phyloP scores from a whole-genome alignment of 2,329 filamentous ascomycete genomes.

The Botryotinia calthae region DNA sequence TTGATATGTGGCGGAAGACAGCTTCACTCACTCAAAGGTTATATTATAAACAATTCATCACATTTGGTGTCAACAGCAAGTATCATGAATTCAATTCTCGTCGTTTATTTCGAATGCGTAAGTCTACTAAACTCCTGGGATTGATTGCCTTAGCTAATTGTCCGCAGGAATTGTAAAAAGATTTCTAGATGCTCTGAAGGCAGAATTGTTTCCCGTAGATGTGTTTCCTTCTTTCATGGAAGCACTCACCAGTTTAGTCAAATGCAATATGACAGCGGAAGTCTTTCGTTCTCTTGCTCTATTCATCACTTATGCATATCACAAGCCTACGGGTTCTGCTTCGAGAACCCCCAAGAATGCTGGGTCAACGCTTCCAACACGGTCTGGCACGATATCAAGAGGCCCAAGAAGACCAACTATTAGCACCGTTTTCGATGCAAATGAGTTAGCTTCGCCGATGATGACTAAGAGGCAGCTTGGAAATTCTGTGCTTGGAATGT shows the following conservation, averaged over 20 bases:
- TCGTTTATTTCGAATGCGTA: slow-evolving; percentile 85
- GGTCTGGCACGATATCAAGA: slow-evolving; percentile 39
- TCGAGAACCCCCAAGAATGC: slow-evolving; percentile 52
- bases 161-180: slow-evolving; percentile 78
- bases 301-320: slow-evolving; percentile 90
- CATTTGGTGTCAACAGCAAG: slow-evolving; percentile 86
- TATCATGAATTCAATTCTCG: slow-evolving; percentile 90
- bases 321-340: slow-evolving; percentile 52
- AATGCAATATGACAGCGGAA: slow-evolving; percentile 77
- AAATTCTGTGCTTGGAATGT: slow-evolving; percentile 71
- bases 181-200: slow-evolving; percentile 85
- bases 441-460: slow-evolving; percentile 40
- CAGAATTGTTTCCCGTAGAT: slow-evolving; percentile 70
- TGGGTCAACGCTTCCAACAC: slow-evolving; percentile 43
- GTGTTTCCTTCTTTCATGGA: slow-evolving; percentile 73
- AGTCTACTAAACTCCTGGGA: slow-evolving; percentile 40
- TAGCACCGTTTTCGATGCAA: slow-evolving; percentile 33
- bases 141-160: slow-evolving; percentile 23
- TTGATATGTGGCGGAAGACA: slow-evolving; percentile 87
- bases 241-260: slow-evolving; percentile 76
- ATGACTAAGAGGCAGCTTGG: slow-evolving; percentile 70
- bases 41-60: slow-evolving; percentile 89
- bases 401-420: slow-evolving; percentile 36
- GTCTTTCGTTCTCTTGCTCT: slow-evolving; percentile 82
- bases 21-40: slow-evolving; percentile 75